phyloP scores from a whole-genome alignment of 768 basidiomycete genomes.

The Lactarius hengduanensis region DNA sequence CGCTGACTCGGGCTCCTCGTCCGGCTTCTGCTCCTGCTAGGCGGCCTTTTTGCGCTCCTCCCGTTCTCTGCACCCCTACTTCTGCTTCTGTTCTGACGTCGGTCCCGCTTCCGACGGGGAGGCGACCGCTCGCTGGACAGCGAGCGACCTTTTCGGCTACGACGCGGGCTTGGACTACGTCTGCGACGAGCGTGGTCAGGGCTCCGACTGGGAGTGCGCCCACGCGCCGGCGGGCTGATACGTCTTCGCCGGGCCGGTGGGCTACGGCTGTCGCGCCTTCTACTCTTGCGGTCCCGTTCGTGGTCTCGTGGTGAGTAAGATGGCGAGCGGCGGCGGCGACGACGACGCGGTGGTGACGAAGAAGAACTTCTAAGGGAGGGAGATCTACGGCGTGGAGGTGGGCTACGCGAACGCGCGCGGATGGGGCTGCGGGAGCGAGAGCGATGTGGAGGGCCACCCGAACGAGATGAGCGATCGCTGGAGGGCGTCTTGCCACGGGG shows the following conservation, averaged over 20 bases:
- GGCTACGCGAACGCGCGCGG: conserved; percentile 27
- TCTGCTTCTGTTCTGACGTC: conserved; percentile 19
- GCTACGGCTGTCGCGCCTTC: conserved; percentile 48
- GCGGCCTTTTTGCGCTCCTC: conserved; percentile 3
- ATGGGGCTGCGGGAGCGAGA: conserved; percentile 32
- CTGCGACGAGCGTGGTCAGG: conserved; percentile 42
- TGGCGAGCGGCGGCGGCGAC: conserved; percentile 46
- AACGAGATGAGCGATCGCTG: conserved; percentile 40
- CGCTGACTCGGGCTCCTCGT: conserved; percentile 20
- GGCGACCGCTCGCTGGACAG: conserved; percentile 39
- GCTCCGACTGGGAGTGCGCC: conserved; percentile 37
- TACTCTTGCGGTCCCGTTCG: conserved; percentile 29
- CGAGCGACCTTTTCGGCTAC: conserved; percentile 32
- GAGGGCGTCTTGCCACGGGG: conserved; percentile 36
- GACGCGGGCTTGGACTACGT: conserved; percentile 44
- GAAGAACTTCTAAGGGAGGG: conserved; percentile 23
- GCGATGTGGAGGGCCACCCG: conserved; percentile 40
- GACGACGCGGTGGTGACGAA: conserved; percentile 32
- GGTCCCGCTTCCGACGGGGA: conserved; percentile 22
- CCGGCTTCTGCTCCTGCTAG: conserved; percentile 22
- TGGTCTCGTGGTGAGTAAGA: conserved; percentile 49
- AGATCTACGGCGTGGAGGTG: conserved; percentile 30
- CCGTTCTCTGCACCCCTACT: conserved; percentile 22
- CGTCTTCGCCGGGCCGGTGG: conserved; percentile 44
- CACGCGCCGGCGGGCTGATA: conserved; percentile 29